phyloP scores from a whole-genome alignment of 129 eudicot genomes.

The Tanacetum coccineum region DNA sequence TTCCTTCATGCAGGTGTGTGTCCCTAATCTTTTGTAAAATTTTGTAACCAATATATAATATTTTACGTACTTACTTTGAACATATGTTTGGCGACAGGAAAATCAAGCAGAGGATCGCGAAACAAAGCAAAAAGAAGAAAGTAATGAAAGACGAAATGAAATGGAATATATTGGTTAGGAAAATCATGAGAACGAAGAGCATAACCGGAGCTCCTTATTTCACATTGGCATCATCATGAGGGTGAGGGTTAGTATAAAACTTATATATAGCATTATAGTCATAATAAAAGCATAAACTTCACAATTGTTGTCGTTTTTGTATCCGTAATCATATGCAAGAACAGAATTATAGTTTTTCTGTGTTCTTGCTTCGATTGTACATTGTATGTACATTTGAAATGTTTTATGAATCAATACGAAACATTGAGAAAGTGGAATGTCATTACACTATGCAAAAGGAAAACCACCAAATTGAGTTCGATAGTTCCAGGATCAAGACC shows the following conservation, averaged over 20 bases:
- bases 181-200: constrained; percentile 83
- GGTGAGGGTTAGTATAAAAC: constrained; percentile 19
- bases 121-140: constrained; percentile 38
- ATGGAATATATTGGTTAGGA: constrained; percentile 81
- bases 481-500: background rate
- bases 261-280: background rate
- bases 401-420: constrained; percentile 20
- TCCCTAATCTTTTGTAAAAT: background rate
- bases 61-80: constrained; percentile 1
- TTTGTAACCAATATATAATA: background rate
- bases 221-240: constrained; percentile 42
- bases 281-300: constrained; percentile 13
- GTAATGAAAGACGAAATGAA: constrained; percentile 68
- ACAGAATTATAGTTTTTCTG: background rate
- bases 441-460: background rate
- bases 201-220: constrained; percentile 89
- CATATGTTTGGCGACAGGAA: constrained; percentile 37
- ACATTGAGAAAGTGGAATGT: constrained; percentile 13
- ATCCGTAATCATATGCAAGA: constrained; percentile 6
- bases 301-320: constrained; percentile 10
- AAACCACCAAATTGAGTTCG: background rate
- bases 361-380: constrained; percentile 23
- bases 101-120: constrained; percentile 41
- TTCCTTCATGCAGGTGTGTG: constrained; percentile 89
- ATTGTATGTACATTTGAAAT: constrained; percentile 14